phyloP scores from a whole-genome alignment of 2,329 filamentous ascomycete genomes.

The Pseudocercospora crystallina region DNA sequence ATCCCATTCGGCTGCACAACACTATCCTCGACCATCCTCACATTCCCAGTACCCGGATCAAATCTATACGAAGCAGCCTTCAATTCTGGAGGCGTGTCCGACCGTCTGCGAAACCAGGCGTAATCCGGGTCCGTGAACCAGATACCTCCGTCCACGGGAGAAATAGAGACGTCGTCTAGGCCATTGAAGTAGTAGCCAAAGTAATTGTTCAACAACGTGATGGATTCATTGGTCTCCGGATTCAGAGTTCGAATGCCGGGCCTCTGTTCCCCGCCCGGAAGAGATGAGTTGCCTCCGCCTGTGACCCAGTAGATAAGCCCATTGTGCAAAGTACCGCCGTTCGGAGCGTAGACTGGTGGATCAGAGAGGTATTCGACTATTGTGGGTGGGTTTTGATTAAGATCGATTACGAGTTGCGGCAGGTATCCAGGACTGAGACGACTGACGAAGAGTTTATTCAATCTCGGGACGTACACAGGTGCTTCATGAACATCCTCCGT shows the following conservation, averaged over 20 bases:
- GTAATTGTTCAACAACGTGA: slow-evolving; percentile 47
- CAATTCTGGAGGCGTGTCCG: slow-evolving; percentile 15
- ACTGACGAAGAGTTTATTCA: slow-evolving; percentile 42
- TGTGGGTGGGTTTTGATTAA: slow-evolving; percentile 44
- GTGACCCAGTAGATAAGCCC: slow-evolving; percentile 40
- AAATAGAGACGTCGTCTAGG: slow-evolving; percentile 45
- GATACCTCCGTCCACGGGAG: slow-evolving; percentile 43
- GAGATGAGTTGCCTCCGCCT: slow-evolving; percentile 20
- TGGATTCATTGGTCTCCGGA: slow-evolving; percentile 42
- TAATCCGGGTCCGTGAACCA: slow-evolving; percentile 50
- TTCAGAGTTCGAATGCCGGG: slow-evolving; percentile 46
- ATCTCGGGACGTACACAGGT: slow-evolving; percentile 41
- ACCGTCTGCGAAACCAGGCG: slow-evolving; percentile 19
- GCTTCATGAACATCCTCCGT: slow-evolving; percentile 40
- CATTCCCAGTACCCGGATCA: slow-evolving; percentile 40
- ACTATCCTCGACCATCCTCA: slow-evolving; percentile 43
- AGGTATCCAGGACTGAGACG: slow-evolving; percentile 25
- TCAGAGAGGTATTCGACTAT: slow-evolving; percentile 40
- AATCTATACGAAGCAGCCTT: slow-evolving; percentile 43
- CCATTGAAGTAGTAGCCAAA: slow-evolving; percentile 47
- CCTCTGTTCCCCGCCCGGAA: slow-evolving; percentile 29
- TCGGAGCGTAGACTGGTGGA: slow-evolving; percentile 45
- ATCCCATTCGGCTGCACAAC: slow-evolving; percentile 48
- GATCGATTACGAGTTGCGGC: slow-evolving; percentile 38
- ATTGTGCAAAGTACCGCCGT: slow-evolving; percentile 42